phyloP scores from a whole-genome alignment of 2,329 filamentous ascomycete species.

The Aspergillus sp. region DNA sequence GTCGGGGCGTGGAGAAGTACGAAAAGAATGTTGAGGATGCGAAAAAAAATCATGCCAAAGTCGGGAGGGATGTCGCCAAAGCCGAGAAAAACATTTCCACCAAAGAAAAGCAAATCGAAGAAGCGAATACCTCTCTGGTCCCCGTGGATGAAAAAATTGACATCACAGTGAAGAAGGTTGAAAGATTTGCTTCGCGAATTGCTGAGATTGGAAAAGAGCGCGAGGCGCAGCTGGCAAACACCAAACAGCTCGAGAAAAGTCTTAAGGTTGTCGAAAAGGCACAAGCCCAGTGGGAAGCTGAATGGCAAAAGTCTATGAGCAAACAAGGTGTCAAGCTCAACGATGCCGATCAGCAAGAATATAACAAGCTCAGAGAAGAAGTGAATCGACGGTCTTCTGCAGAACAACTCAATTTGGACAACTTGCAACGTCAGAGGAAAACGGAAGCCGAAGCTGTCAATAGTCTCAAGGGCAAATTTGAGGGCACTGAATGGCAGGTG shows the following conservation, averaged over 20 bases:
- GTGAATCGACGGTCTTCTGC: conserved; percentile 73
- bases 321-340: conserved; percentile 80
- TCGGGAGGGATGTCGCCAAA: conserved; percentile 66
- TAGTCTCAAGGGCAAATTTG: conserved; percentile 80
- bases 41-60: conserved; percentile 70
- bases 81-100: conserved; percentile 77
- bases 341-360: conserved; percentile 79
- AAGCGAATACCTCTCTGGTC: conserved; percentile 74
- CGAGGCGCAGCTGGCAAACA: conserved; percentile 58
- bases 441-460: conserved; percentile 87
- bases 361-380: conserved; percentile 73
- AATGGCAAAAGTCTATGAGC: conserved; percentile 76
- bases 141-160: conserved; percentile 88
- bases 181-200: conserved; percentile 59
- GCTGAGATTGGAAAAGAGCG: conserved; percentile 66
- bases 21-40: conserved; percentile 73
- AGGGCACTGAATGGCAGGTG: conserved; percentile 64
- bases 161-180: conserved; percentile 63
- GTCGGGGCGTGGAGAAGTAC: conserved; percentile 77
- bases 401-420: conserved; percentile 75
- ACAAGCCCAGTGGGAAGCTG: conserved; percentile 75
- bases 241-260: conserved; percentile 70
- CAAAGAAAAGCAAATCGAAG: conserved; percentile 81
- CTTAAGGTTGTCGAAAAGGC: conserved; percentile 81
- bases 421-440: conserved; percentile 78